Base-by-base conservation (phyloP, 106 monocot genomes). In the Dendrobium chrysotoxum region DNA sequence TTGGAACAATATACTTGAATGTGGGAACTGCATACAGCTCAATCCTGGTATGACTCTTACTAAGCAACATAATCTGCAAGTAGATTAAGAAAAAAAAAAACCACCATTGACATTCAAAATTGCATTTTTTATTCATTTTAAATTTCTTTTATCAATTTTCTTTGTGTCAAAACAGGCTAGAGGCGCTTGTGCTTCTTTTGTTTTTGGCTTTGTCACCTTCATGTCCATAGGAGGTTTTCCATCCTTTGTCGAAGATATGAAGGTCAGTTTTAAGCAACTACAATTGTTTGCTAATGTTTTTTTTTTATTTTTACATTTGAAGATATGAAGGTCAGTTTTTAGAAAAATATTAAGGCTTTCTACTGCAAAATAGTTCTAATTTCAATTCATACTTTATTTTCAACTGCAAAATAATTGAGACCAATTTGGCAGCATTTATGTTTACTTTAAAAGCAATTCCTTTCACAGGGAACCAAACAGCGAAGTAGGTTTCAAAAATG, bases 181-280 rank as follows among this genome's bases (percentile, higher is more conserved):
- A 79, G 94, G 89, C 15, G 90, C 94, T 42, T 92, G 93, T 78
- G 89, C 88, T 50, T 88, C 90, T 1, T 97, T 94, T 81, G 87
- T 97, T 35, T 94, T 97, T 31, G 97, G 93, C 38, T 94, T 97
- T 35, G 89, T 97, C 50, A 97, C 97, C 6, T 97, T 97, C 89
- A 97, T 97, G 97, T 97, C 97, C 0, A 91, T 97, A 12, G 97
- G 97, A 54, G 94, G 93, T 21, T 97, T 97, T 72, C 97, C 97
- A 16, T 97, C 97, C 8, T 97, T 97, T 67, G 88, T 94, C 16
- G 97, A 97, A 86, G 97, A 97, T 53, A 94, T 97, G 92, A 97
- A 97, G 97, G 96, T 92, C 20, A 78, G 65, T 5, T 79, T 81
- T 41, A 20, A 13, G 46, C 46, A 9, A 46, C 7, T 40, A 5